Percentiles rank a stretch among this genome's conserved stretches.
Conservation (phyloP, 1,139 yeast genomes). For the Candida sp. region DNA sequence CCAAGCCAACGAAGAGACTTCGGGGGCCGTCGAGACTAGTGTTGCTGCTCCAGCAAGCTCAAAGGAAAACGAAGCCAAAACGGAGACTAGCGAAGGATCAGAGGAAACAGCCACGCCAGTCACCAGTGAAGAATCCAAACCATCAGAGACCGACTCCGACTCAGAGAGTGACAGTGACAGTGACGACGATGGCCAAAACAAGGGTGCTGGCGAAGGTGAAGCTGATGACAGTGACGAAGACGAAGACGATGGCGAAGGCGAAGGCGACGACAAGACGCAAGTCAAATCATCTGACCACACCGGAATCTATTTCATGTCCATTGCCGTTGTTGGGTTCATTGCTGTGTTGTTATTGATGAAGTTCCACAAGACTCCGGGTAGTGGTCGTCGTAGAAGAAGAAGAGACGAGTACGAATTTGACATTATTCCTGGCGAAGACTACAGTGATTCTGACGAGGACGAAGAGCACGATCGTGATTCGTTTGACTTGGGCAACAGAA, state of each 20-base stretch:
- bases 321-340: conserved; percentile 64
- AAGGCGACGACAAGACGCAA: conserved; percentile 21
- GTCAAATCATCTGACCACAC: conserved; percentile 41
- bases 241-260: conserved; percentile 29
- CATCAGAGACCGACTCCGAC: conserved; percentile 9
- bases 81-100: neutral
- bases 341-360: conserved; percentile 56
- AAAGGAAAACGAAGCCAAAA: neutral
- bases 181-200: neutral
- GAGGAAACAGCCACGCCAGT: conserved; percentile 4
- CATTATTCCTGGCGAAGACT: conserved; percentile 73
- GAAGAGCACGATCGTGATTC: conserved; percentile 27
- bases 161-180: conserved; percentile 15
- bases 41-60: conserved; percentile 5
- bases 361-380: conserved; percentile 53
- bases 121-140: neutral
- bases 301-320: conserved; percentile 62
- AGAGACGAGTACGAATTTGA: conserved; percentile 83
- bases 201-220: conserved; percentile 18
- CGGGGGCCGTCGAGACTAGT: conserved; percentile 1
- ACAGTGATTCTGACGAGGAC: conserved; percentile 33
- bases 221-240: neutral
- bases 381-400: conserved; percentile 57
- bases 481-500: conserved; percentile 29
- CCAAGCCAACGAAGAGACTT: neutral